Evolutionary conservation across 2,329 filamentous ascomycete genomes (phyloP).

Genomic region (Nigrograna mackinnonii): DNA sequence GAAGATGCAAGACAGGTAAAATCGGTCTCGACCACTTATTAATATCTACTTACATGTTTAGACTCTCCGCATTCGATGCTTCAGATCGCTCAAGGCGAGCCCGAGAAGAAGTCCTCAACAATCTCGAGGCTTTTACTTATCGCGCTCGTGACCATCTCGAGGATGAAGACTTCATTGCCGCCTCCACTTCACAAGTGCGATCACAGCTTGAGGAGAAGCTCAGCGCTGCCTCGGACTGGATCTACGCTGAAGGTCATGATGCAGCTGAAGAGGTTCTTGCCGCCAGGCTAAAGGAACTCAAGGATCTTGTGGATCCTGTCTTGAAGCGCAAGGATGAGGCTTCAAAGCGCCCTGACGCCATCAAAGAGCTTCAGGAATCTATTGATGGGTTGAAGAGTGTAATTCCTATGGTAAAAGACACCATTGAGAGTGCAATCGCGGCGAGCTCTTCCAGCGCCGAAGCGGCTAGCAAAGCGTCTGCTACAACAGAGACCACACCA

Average conservation of each 20-base stretch:
- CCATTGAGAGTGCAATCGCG: slow-evolving; percentile 61
- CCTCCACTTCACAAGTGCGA: slow-evolving; percentile 71
- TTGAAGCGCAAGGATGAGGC: slow-evolving; percentile 75
- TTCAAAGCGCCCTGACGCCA: slow-evolving; percentile 68
- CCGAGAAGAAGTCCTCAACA: slow-evolving; percentile 87
- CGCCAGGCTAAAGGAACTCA: slow-evolving; percentile 74
- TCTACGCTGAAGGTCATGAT: slow-evolving; percentile 81
- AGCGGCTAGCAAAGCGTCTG: slow-evolving; percentile 36
- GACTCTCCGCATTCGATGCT: slow-evolving; percentile 80
- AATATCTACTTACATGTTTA: too few relatives aligned
- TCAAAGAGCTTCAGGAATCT: slow-evolving; percentile 70
- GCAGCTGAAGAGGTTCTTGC: slow-evolving; percentile 77
- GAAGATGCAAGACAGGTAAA: slow-evolving; percentile 62
- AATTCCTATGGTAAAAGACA: slow-evolving; percentile 68
- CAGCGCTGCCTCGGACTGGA: slow-evolving; percentile 79
- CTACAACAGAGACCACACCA: slow-evolving; percentile 51
- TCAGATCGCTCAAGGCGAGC: slow-evolving; percentile 78
- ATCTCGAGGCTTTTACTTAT: slow-evolving; percentile 93
- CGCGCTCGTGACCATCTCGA: slow-evolving; percentile 81
- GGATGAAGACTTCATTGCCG: slow-evolving; percentile 72
- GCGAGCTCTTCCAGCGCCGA: slow-evolving; percentile 44
- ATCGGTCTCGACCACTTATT: too few relatives aligned
- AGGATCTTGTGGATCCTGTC: slow-evolving; percentile 77
- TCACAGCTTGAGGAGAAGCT: slow-evolving; percentile 69
- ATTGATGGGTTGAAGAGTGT: slow-evolving; percentile 74